phyloP scores from a whole-genome alignment of 75 land plant species.

The Isoetes taiwanensis region DNA sequence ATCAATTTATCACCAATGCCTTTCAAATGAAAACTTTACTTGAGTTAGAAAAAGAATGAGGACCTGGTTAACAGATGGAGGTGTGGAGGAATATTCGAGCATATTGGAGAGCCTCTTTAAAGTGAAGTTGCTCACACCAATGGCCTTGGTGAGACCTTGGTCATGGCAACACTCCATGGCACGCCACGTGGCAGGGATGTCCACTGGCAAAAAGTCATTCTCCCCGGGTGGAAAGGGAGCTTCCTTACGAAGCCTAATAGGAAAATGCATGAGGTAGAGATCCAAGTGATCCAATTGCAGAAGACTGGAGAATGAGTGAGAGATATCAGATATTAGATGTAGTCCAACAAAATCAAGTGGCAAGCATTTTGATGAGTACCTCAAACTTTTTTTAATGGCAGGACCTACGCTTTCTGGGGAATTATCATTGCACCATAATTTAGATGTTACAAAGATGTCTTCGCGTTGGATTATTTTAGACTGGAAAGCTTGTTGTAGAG shows the following conservation, averaged over 20 bases:
- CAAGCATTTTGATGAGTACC: conserved; percentile 4
- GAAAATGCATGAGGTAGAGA: conserved; percentile 47
- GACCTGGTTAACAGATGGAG: too few relatives aligned
- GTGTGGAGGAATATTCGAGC: too few relatives aligned
- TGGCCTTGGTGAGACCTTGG: conserved; percentile 33
- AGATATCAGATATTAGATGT: background rate
- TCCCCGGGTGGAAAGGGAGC: too few relatives aligned
- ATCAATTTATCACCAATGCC: too few relatives aligned
- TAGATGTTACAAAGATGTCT: conserved; percentile 31
- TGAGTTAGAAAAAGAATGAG: too few relatives aligned
- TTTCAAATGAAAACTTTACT: too few relatives aligned
- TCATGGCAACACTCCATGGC: conserved; percentile 43
- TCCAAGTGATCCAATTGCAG: conserved; percentile 43
- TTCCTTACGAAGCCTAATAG: conserved; percentile 30
- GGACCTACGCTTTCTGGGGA: conserved; percentile 16
- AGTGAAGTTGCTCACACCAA: conserved; percentile 84
- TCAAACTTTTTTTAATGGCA: conserved; percentile 19
- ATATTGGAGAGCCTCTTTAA: too few relatives aligned
- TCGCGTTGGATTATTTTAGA: conserved; percentile 12
- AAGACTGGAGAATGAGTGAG: conserved; percentile 16
- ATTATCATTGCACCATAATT: conserved; percentile 25
- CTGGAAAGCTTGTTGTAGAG: conserved; percentile 12
- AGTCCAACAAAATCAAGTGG: background rate
- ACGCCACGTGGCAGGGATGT: conserved; percentile 37
- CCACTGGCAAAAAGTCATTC: conserved; percentile 24